Conservation (phyloP, 768 basidiomycete genomes). For the Mycena galopus region DNA sequence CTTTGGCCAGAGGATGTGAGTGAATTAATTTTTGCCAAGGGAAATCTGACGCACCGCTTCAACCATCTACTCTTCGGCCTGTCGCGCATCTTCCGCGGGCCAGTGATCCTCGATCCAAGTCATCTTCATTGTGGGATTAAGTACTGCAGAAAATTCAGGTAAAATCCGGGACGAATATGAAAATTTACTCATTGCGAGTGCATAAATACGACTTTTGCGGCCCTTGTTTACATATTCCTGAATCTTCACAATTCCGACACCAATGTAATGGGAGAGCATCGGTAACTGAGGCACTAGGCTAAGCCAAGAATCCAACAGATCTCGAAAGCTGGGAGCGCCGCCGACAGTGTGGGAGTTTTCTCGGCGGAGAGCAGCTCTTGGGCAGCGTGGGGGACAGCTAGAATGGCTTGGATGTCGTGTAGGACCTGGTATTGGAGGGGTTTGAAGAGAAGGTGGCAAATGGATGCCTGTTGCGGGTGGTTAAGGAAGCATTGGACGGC, state of each 20-base stretch:
- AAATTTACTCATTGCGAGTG: slow-evolving; percentile 47
- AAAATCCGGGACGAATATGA: neutral
- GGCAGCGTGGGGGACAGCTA: slow-evolving; percentile 43
- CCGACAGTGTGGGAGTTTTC: slow-evolving; percentile 49
- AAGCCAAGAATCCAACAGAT: slow-evolving; percentile 38
- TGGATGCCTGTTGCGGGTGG: slow-evolving; percentile 30
- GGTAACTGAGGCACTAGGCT: too few species aligned
- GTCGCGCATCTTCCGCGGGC: slow-evolving; percentile 13
- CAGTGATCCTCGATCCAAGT: slow-evolving; percentile 37
- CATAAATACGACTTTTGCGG: slow-evolving; percentile 44
- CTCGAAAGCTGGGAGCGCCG: slow-evolving; percentile 50
- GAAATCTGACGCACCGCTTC: slow-evolving; percentile 39
- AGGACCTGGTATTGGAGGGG: slow-evolving; percentile 37
- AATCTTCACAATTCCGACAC: slow-evolving; percentile 45
- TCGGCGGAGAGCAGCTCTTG: slow-evolving; percentile 52
- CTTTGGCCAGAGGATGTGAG: too few species aligned
- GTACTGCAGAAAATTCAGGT: slow-evolving; percentile 29
- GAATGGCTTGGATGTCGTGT: slow-evolving; percentile 45
- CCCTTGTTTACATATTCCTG: slow-evolving; percentile 46
- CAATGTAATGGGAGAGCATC: slow-evolving; percentile 43
- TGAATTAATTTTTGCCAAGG: too few species aligned
- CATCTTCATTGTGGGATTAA: slow-evolving; percentile 40
- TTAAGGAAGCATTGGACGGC: slow-evolving; percentile 37
- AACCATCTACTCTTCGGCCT: slow-evolving; percentile 36
- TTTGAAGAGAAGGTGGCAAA: slow-evolving; percentile 21